Evolutionary conservation across 352 stramenopile genomes (phyloP).

Genomic region (Globisporangium sylvaticum): DNA sequence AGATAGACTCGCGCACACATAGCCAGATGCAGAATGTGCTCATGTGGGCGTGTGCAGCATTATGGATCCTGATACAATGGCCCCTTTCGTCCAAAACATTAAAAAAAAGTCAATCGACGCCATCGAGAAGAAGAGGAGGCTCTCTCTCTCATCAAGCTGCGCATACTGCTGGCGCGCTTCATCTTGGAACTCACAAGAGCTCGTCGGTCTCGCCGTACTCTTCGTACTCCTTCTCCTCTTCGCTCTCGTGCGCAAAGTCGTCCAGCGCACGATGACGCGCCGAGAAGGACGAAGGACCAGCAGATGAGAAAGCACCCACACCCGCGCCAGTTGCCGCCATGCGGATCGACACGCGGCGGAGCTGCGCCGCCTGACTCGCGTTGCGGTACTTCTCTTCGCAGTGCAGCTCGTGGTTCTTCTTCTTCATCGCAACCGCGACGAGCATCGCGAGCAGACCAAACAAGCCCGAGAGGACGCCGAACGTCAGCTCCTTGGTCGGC

Average conservation of each 20-base stretch:
- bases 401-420: constrained; percentile 56
- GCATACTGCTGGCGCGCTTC: neutral
- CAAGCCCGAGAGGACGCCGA: constrained; percentile 56
- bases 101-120: constrained; percentile 12
- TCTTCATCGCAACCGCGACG: constrained; percentile 45
- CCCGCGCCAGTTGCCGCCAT: constrained; percentile 26
- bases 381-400: constrained; percentile 50
- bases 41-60: too few relatives aligned
- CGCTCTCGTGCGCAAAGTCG: constrained; percentile 26
- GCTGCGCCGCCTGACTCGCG: constrained; percentile 59
- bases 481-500: constrained; percentile 54
- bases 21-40: neutral
- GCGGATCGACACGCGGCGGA: constrained; percentile 66
- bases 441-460: constrained; percentile 61
- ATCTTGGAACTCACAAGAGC: constrained; percentile 35
- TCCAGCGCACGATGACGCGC: constrained; percentile 1
- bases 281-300: neutral
- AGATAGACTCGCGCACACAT: neutral
- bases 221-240: constrained; percentile 36
- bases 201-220: constrained; percentile 59
- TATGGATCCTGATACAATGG: too few relatives aligned
- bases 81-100: constrained; percentile 1
- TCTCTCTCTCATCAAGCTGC: neutral
- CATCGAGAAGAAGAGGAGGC: neutral
- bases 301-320: neutral